These are phyloP conservation scores for Caulochytrium protostelioides DNA, from an alignment of 371 early-diverging fungal genomes.

Conservation along the genomic window DNA sequence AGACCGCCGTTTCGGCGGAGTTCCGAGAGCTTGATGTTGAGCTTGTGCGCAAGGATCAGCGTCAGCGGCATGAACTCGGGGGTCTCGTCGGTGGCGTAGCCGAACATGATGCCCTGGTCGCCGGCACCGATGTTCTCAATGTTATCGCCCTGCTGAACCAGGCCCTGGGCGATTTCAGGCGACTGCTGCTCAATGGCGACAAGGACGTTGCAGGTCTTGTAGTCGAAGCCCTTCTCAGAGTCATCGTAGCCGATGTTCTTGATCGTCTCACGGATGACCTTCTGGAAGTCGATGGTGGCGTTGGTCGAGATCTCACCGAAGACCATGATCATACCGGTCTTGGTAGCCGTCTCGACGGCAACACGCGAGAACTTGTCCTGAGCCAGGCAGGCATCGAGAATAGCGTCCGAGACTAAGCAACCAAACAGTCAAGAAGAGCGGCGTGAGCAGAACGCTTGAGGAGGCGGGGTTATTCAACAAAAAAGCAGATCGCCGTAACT, in stretches of 20 bases:
- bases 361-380: slow-evolving; percentile 95
- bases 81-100: slow-evolving; percentile 95
- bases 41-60: slow-evolving; percentile 85
- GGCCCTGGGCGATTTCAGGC: slow-evolving; percentile 92
- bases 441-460: not conserved
- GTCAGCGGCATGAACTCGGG: slow-evolving; percentile 98
- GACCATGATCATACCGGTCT: slow-evolving; percentile 98
- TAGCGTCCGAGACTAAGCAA: slow-evolving; percentile 49
- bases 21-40: slow-evolving; percentile 84
- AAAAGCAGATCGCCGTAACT: not conserved
- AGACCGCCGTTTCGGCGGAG: slow-evolving; percentile 78
- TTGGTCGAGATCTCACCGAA: slow-evolving; percentile 98
- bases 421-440: not conserved
- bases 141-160: slow-evolving; percentile 62
- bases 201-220: slow-evolving; percentile 97
- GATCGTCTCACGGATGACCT: slow-evolving; percentile 90
- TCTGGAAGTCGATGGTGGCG: slow-evolving; percentile 90
- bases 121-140: slow-evolving; percentile 96
- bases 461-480: not conserved
- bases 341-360: slow-evolving; percentile 97
- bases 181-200: slow-evolving; percentile 98
- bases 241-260: slow-evolving; percentile 96
- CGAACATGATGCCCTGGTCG: slow-evolving; percentile 75
- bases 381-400: slow-evolving; percentile 92
- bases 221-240: slow-evolving; percentile 92